A percentile compares a stretch with the other conserved stretches of the same genome.
Evolutionary conservation across 768 basidiomycete species (phyloP).

Genomic region (Boletus insuetus): DNA sequence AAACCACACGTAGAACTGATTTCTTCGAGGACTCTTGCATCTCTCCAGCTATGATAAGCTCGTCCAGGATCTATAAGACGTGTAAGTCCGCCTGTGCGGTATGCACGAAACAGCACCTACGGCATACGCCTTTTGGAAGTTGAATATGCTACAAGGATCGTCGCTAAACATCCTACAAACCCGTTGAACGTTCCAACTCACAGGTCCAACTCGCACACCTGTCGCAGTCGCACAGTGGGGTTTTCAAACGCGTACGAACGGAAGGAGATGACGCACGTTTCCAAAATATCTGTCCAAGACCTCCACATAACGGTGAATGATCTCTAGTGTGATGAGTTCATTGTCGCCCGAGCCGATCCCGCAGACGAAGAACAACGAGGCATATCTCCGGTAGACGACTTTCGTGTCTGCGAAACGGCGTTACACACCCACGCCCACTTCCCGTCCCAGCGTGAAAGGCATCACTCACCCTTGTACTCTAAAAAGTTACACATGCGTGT

Average conservation of each 20-base stretch:
- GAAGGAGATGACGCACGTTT: slow-evolving; percentile 32
- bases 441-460: neutral
- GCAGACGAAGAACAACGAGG: slow-evolving; percentile 92
- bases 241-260: neutral
- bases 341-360: slow-evolving; percentile 85
- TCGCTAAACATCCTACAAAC: neutral
- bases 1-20: slow-evolving; percentile 58
- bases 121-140: slow-evolving; percentile 94
- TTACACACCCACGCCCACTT: neutral
- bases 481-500: slow-evolving; percentile 95
- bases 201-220: slow-evolving; percentile 94
- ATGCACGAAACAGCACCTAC: slow-evolving; percentile 38
- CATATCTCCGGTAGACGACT: slow-evolving; percentile 93
- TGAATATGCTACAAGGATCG: slow-evolving; percentile 76
- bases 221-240: neutral
- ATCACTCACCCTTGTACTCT: slow-evolving; percentile 84
- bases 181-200: slow-evolving; percentile 34
- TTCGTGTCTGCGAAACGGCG: slow-evolving; percentile 54
- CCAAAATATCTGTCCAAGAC: slow-evolving; percentile 67
- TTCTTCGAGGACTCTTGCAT: slow-evolving; percentile 89
- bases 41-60: slow-evolving; percentile 91
- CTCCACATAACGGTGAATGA: slow-evolving; percentile 93
- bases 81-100: neutral
- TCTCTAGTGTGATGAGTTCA: slow-evolving; percentile 87
- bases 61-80: slow-evolving; percentile 71